Conservation (phyloP, 441 rosid species). For the Syzygium syzygioides region DNA sequence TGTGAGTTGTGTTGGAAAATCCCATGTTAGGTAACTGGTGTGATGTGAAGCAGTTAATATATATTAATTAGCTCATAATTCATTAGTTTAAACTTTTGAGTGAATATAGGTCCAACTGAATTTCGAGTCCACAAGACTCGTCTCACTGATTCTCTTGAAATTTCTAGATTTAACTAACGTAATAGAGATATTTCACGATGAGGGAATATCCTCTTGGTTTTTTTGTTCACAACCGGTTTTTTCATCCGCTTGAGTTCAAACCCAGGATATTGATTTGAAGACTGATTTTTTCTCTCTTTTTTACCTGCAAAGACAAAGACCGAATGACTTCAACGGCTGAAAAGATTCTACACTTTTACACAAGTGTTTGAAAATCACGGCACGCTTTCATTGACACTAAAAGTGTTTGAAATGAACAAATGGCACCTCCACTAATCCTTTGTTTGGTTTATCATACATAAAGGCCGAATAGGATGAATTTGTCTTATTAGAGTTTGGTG, state of each 20-base stretch:
- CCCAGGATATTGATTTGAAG: background rate
- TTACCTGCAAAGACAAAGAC: background rate
- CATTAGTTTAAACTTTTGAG: no score
- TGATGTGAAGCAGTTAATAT: no score
- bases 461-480: background rate
- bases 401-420: background rate
- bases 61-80: no score
- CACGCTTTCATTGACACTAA: background rate
- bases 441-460: background rate
- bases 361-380: background rate
- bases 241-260: background rate
- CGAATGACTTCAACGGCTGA: background rate
- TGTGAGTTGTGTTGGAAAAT: no score
- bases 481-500: background rate
- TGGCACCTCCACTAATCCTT: background rate
- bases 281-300: background rate
- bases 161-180: background rate
- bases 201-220: background rate
- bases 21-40: accelerated
- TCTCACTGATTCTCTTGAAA: background rate
- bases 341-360: background rate
- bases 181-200: background rate
- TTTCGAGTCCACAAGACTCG: background rate
- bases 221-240: background rate
- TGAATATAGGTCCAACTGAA: accelerated